Evolutionary conservation across 164 flowering plant genomes (phyloP).

Genomic region (Vitis cinerea): DNA sequence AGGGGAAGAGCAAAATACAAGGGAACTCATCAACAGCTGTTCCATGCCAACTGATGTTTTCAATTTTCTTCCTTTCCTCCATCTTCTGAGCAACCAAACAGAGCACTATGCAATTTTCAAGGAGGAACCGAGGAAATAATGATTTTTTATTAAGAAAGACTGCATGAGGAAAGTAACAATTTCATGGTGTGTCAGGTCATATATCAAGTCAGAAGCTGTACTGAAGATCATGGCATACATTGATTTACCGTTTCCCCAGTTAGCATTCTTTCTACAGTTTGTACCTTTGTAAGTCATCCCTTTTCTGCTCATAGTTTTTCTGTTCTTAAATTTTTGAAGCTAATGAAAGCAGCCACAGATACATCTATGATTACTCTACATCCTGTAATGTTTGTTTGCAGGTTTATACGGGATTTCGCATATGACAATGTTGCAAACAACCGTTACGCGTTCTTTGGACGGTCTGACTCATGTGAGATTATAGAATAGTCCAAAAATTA

Average conservation of each 20-base stretch:
- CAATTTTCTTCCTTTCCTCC: background rate
- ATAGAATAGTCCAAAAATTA: conserved; percentile 19
- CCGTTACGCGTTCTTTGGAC: conserved; percentile 78
- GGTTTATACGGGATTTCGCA: conserved; percentile 70
- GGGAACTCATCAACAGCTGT: too few species aligned
- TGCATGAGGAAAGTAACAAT: background rate
- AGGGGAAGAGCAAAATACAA: too few species aligned
- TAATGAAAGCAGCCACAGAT: background rate
- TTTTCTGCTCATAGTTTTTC: background rate
- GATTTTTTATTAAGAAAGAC: background rate
- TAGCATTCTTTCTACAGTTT: conserved; percentile 72
- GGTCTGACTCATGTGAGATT: conserved; percentile 83
- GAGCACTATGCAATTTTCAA: background rate
- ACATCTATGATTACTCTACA: background rate
- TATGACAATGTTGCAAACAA: conserved; percentile 90
- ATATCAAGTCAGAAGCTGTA: conserved; percentile 92
- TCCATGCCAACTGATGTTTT: too few species aligned
- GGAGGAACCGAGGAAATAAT: background rate
- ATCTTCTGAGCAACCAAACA: background rate
- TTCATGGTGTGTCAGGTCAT: conserved; percentile 51
- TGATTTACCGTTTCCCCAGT: conserved; percentile 84
- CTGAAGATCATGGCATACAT: conserved; percentile 92
- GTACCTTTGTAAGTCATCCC: conserved; percentile 69
- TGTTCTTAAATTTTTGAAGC: background rate
- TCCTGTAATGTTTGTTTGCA: conserved; percentile 32